Percentiles rank a stretch among this genome's conserved stretches.
Evolutionary conservation across 495 filamentous ascomycete species (phyloP).

Genomic region (Parmelia sp.): DNA sequence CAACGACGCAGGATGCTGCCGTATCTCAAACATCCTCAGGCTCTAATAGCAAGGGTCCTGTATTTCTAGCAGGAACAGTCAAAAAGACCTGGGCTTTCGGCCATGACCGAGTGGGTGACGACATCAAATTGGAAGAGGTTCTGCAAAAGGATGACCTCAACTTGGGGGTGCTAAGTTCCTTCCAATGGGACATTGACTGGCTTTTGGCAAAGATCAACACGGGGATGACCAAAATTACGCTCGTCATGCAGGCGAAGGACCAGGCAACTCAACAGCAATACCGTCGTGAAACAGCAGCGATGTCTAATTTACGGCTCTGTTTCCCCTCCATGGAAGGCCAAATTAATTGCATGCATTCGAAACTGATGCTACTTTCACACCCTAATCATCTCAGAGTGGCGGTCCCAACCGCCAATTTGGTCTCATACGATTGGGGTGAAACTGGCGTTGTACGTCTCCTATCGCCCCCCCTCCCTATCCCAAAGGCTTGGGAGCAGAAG

Average conservation of each 20-base stretch:
- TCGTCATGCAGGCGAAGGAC: slow-evolving; percentile 64
- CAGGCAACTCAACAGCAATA: slow-evolving; percentile 41
- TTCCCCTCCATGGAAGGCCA: slow-evolving; percentile 70
- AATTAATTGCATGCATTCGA: slow-evolving; percentile 76
- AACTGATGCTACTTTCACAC: slow-evolving; percentile 77
- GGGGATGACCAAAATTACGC: slow-evolving; percentile 49
- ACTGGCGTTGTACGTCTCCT: slow-evolving; percentile 32
- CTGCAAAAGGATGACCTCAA: slow-evolving; percentile 63
- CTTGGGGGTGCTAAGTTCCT: slow-evolving; percentile 78
- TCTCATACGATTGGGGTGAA: slow-evolving; percentile 83
- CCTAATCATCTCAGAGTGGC: slow-evolving; percentile 61
- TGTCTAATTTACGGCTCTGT: slow-evolving; percentile 59
- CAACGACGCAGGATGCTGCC: neutral
- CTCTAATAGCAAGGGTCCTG: slow-evolving; percentile 5
- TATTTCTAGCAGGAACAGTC: slow-evolving; percentile 66
- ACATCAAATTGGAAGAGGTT: slow-evolving; percentile 89
- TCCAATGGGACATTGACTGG: slow-evolving; percentile 77
- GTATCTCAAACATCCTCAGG: slow-evolving; percentile 1
- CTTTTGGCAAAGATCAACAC: slow-evolving; percentile 54
- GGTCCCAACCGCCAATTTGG: slow-evolving; percentile 74
- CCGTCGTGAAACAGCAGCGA: slow-evolving; percentile 42
- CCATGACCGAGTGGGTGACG: slow-evolving; percentile 50
- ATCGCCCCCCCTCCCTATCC: too few relatives aligned
- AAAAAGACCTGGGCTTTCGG: slow-evolving; percentile 74
- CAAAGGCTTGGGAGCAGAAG: neutral